Evolutionary conservation across 2,329 filamentous ascomycete species (phyloP).

Genomic region (Cercospora citrullina): DNA sequence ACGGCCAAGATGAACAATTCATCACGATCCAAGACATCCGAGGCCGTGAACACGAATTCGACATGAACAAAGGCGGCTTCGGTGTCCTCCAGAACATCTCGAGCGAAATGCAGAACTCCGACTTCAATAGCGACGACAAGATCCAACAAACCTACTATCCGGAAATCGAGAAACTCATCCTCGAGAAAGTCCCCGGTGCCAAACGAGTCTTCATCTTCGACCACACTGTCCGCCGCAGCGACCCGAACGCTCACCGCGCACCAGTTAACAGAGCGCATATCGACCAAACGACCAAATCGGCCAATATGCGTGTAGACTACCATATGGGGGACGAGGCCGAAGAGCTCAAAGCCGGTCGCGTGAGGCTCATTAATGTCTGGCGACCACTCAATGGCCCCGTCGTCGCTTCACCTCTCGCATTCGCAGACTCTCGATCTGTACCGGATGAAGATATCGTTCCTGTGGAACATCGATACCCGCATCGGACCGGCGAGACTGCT

Average conservation of each 20-base stretch:
- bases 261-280: constrained; percentile 77
- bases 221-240: constrained; percentile 76
- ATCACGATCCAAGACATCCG: constrained; percentile 72
- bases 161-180: constrained; percentile 72
- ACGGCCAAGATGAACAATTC: constrained; percentile 50
- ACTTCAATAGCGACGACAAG: constrained; percentile 67
- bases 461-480: constrained; percentile 72
- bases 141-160: constrained; percentile 78
- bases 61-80: constrained; percentile 75
- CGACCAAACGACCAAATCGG: constrained; percentile 72
- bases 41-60: constrained; percentile 65
- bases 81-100: constrained; percentile 60
- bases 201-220: constrained; percentile 75
- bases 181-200: constrained; percentile 65
- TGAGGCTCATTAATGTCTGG: constrained; percentile 89
- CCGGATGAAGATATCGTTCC: constrained; percentile 65
- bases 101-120: constrained; percentile 48
- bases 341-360: constrained; percentile 64
- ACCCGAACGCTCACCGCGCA: constrained; percentile 58
- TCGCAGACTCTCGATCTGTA: constrained; percentile 58
- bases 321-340: constrained; percentile 70
- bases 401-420: constrained; percentile 57
- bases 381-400: constrained; percentile 61
- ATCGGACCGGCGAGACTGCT: constrained; percentile 72
- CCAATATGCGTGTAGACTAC: constrained; percentile 64